phyloP scores from a whole-genome alignment of 2,329 filamentous ascomycete species.

The Fonsecaea pedrosoi region DNA sequence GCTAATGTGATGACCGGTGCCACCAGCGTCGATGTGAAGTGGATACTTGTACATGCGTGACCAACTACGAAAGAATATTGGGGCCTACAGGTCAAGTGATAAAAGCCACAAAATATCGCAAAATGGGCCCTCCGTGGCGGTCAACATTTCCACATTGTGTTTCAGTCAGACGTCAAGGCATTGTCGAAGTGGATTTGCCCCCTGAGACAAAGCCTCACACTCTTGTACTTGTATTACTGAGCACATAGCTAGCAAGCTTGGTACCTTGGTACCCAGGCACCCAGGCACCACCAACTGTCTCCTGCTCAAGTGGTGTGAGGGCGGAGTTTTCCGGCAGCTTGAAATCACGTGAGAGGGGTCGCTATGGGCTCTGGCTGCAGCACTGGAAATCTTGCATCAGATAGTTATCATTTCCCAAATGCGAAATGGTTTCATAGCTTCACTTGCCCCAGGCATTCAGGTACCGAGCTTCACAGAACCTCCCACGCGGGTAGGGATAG shows the following conservation, averaged over 20 bases:
- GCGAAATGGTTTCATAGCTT: background rate
- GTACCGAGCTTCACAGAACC: constrained; percentile 7
- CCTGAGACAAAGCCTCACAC: background rate
- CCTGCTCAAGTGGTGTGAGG: constrained; percentile 22
- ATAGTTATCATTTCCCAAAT: background rate
- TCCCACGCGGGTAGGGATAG: constrained; percentile 5
- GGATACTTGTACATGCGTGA: constrained; percentile 1
- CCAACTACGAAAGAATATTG: constrained; percentile 13
- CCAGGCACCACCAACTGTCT: background rate
- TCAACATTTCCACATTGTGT: constrained; percentile 3
- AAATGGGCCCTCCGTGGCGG: background rate
- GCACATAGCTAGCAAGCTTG: too few relatives aligned
- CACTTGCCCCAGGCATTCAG: constrained; percentile 13
- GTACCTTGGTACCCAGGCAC: background rate
- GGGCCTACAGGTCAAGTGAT: constrained; percentile 15
- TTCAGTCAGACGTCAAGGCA: constrained; percentile 1
- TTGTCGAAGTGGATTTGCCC: background rate
- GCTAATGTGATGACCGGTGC: background rate
- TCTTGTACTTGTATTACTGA: too few relatives aligned
- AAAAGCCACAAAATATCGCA: background rate
- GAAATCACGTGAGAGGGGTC: constrained; percentile 18
- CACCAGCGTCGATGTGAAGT: background rate
- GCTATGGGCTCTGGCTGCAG: background rate
- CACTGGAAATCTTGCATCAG: background rate
- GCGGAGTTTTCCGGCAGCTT: constrained; percentile 19